Evolutionary conservation across 805 yeast genomes (phyloP), one percentile per base, ranked within the genome.

Genomic region (Candida qinlingensis): DNA sequence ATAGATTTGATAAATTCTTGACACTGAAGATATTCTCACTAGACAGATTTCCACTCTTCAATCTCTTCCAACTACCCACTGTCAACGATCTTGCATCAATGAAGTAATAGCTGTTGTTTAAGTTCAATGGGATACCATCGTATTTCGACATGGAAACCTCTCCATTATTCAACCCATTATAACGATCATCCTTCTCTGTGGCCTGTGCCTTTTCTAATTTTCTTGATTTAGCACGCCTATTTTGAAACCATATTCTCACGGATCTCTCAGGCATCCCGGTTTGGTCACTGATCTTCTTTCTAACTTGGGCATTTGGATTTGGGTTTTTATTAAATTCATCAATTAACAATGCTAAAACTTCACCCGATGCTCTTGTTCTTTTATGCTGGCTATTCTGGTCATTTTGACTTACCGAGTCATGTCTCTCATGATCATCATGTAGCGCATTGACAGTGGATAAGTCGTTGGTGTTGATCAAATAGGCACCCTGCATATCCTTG

Each of bases 221-320:
- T 59, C 90, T 74, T 40, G 81, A 74, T 62, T 86, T 87, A 25
- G 94, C 94, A 53, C 97, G 70, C 57, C 91, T 72, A 63, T 89
- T 89, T 65, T 90, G 97, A 60, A 88, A 90, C 97, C 97, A 90
- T 39, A 90, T 90, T 47, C 96, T 75, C 3, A 90, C 96, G 11
- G 91, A 87, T 53, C 94, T 77, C 58, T 90, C 96, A 11, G 90
- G 79, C 87, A 89, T 83, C 19, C 84, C 86, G 1, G 95, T 86
- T 51, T 75, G 74, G 2, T 76, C 80, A 37, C 94, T 81, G 37
- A 90, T 80, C 31, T 73, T 76, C 59, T 83, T 83, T 38, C 97
- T 71, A 48, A 77, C 76, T 38, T 83, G 83, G 0, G 91, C 81
- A 31, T 80, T 73, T 0, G 97, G 97, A 55, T 85, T 87, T 31